Evolutionary conservation across 2,329 filamentous ascomycete genomes (phyloP).

Genomic region (Colletotrichum paranaense): DNA sequence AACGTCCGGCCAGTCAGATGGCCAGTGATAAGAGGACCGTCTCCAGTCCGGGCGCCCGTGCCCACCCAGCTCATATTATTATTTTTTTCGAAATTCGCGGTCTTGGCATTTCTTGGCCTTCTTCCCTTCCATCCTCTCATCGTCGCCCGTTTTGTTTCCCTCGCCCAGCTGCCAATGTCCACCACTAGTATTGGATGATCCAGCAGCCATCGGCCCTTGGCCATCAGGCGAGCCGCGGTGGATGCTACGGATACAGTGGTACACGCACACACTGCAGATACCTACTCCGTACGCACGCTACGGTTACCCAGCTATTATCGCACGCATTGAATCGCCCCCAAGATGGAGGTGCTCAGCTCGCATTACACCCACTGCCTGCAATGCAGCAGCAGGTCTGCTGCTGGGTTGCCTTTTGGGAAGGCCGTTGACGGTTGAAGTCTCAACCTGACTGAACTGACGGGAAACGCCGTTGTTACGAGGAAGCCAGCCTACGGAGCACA

Average conservation of each 20-base stretch:
- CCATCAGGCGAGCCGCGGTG: background rate
- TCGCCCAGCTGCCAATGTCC: background rate
- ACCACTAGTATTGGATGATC: background rate
- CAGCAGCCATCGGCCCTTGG: background rate
- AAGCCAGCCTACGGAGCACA: background rate
- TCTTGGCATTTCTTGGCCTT: constrained; percentile 33
- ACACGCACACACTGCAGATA: background rate
- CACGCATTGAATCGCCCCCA: background rate
- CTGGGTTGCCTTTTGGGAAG: background rate
- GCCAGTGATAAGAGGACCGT: background rate
- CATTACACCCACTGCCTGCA: background rate
- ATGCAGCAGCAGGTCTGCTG: background rate
- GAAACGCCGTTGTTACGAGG: background rate
- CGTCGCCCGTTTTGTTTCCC: constrained; percentile 23
- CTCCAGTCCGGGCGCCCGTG: constrained; percentile 21
- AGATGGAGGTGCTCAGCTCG: background rate
- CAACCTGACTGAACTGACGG: background rate
- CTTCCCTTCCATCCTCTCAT: constrained; percentile 28
- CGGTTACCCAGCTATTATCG: background rate
- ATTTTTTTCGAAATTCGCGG: constrained; percentile 28
- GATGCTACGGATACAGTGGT: background rate
- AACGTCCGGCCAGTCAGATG: constrained; percentile 2
- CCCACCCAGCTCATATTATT: constrained; percentile 18
- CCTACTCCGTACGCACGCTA: background rate
- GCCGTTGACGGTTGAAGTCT: background rate